Conservation (phyloP, 2,329 filamentous ascomycete species). For the Aureobasidium sp. region DNA sequence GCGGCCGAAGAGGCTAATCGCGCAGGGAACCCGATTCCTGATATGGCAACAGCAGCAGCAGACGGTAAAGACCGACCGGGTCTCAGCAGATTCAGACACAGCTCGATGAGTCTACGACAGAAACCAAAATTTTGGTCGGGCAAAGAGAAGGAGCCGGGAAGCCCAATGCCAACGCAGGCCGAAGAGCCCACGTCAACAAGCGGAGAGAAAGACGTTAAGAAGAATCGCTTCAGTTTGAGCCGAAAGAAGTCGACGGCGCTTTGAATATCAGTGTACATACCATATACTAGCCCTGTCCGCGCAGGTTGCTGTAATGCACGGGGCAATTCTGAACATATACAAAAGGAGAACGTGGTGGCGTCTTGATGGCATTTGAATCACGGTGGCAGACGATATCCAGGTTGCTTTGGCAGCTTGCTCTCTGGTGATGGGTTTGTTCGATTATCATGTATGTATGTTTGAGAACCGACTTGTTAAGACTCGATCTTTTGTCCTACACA, state of each 20-base stretch:
- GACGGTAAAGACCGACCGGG: conserved; percentile 19
- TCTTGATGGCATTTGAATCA: not conserved
- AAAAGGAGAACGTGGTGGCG: not conserved
- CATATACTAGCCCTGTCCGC: not conserved
- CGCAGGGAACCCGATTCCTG: not conserved
- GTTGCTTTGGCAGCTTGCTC: conserved; percentile 4
- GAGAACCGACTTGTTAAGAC: not conserved
- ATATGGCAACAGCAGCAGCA: conserved; percentile 10
- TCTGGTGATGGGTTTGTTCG: not conserved
- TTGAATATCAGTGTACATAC: conserved; percentile 1
- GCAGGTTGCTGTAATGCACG: conserved; percentile 8
- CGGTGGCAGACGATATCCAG: not conserved
- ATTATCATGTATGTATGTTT: not conserved
- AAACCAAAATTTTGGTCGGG: conserved; percentile 60
- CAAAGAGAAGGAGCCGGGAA: conserved; percentile 46
- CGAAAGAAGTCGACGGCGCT: conserved; percentile 54
- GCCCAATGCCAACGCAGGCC: conserved; percentile 22
- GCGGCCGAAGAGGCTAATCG: conserved; percentile 45
- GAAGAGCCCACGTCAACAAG: conserved; percentile 12
- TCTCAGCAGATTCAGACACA: conserved; percentile 48
- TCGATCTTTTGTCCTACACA: not conserved
- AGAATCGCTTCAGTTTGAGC: conserved; percentile 61
- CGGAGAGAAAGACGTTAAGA: conserved; percentile 37
- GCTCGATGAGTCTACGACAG: conserved; percentile 71
- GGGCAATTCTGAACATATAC: conserved; percentile 4